Base-by-base conservation (phyloP, 306 rosid species). In the apple (Malus domestica) region DNA sequence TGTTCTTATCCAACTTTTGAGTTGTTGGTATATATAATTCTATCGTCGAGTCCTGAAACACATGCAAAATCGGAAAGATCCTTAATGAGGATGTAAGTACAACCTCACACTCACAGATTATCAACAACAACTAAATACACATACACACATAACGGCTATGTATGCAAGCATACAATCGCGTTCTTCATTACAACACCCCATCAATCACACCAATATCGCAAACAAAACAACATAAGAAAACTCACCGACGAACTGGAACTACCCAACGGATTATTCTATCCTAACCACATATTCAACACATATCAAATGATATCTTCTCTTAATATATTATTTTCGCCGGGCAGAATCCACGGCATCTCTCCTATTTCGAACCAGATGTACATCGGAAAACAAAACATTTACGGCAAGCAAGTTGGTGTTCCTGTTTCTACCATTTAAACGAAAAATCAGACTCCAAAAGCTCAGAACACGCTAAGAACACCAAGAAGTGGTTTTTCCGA, bases 1-100 rank as follows among this genome's bases (percentile, higher is more conserved):
- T 29, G 32, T 54, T 78, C 60, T 63, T 80, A 25, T 74, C 42
- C 25, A 80, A 67, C 73, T 76, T 76, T 40, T 71, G 73, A 8
- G 49, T 57, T 29, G 49, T 57, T 29, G 55, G 75, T 45, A 58
- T 71, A 27, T 80, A 85, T 80, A 68, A 63, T 35, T 30, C 72
- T 62, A 40, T 49, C 58, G 70, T 46, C n/a, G 32, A 20, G 22
- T 55, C 83, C 73, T 51, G 38, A 72, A 68, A 42, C 27, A 51
- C 13, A 54, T 49, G 60, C 73, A 40, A 70, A 76, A 45, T 59
- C 44, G 51, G 12, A 5, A 55, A 59, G 65, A 73, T 58, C 0
- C 40, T 59, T 59, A 40, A 22, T 72, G 22, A 71, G 67, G 67
- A 72, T 4, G 19, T 1, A 8, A 18, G 45, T 9, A 18, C 46